A percentile compares a stretch with the other conserved stretches of the same genome.
Evolutionary conservation across 495 filamentous ascomycete species (phyloP).

Genomic region (Lichenothelia convexa): DNA sequence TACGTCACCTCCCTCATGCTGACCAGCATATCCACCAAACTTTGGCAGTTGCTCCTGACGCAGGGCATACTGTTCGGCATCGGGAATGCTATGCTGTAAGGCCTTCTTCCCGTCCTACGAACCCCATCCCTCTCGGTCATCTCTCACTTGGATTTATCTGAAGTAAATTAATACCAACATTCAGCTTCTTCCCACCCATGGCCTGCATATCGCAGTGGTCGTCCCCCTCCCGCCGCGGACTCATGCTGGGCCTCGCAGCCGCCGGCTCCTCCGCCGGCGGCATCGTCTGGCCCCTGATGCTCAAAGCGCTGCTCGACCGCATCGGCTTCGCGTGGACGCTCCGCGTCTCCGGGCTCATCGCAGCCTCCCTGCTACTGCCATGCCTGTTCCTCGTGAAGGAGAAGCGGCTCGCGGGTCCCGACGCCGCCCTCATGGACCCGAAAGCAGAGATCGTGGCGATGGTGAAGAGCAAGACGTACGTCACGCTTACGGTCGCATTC

Average conservation of each 20-base stretch:
- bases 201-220: conserved; percentile 58
- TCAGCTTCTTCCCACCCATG: no score
- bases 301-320: conserved; percentile 47
- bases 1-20: no score
- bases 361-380: no score
- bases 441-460: no score
- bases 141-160: no score
- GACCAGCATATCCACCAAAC: conserved; percentile 41
- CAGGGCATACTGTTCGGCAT: conserved; percentile 60
- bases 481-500: no score
- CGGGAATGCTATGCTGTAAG: conserved; percentile 55
- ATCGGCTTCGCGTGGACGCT: conserved; percentile 72
- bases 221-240: conserved; percentile 50
- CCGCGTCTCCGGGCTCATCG: conserved; percentile 57
- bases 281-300: conserved; percentile 58
- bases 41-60: conserved; percentile 65
- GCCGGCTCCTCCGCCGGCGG: conserved; percentile 60
- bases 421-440: no score
- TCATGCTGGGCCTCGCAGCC: conserved; percentile 53
- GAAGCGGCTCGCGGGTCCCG: no score
- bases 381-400: no score
- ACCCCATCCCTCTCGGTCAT: conserved; percentile 47
- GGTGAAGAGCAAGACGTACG: no score
- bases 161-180: no score
- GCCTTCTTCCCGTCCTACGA: no score